A percentile compares a stretch with the other conserved stretches of the same genome.
Evolutionary conservation across 1,284 basidiomycete genomes (phyloP).

Genomic region (Sporisorium sorghi): DNA sequence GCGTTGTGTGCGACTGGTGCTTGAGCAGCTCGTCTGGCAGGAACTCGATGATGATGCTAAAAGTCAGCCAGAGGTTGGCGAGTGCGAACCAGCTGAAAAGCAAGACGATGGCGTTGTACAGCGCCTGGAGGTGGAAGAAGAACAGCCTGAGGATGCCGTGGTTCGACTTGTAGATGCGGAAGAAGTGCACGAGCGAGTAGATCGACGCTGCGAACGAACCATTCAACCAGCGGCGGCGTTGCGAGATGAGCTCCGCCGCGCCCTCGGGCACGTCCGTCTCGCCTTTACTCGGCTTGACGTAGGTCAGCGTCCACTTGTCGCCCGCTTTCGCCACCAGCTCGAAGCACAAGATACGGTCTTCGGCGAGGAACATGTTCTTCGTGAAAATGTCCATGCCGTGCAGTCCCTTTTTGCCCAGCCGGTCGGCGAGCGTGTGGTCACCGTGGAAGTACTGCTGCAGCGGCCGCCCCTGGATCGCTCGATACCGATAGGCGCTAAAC

Average conservation of each 20-base stretch:
- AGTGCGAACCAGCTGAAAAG: slow-evolving; percentile 92
- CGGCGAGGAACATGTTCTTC: slow-evolving; percentile 75
- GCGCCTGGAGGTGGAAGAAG: slow-evolving; percentile 92
- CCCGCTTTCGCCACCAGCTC: slow-evolving; percentile 89
- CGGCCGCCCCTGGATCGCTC: slow-evolving; percentile 89
- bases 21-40: slow-evolving; percentile 79
- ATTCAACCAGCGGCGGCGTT: slow-evolving; percentile 93
- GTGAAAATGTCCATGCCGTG: slow-evolving; percentile 99
- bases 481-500: slow-evolving; percentile 92
- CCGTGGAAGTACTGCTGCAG: slow-evolving; percentile 98
- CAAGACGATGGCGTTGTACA: slow-evolving; percentile 90
- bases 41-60: slow-evolving; percentile 93
- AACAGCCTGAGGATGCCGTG: slow-evolving; percentile 86
- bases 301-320: slow-evolving; percentile 88
- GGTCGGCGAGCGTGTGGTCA: slow-evolving; percentile 84
- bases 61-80: slow-evolving; percentile 94
- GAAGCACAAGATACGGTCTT: slow-evolving; percentile 86
- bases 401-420: slow-evolving; percentile 91
- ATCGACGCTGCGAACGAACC: slow-evolving; percentile 96
- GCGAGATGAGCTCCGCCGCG: slow-evolving; percentile 83
- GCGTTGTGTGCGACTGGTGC: slow-evolving; percentile 76
- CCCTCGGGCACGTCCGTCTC: slow-evolving; percentile 93
- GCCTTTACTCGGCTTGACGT: slow-evolving; percentile 94
- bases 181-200: slow-evolving; percentile 88
- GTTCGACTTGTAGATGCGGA: slow-evolving; percentile 87